Base-by-base conservation (phyloP, 2,329 filamentous ascomycete species). In the Fusarium nurragi region DNA sequence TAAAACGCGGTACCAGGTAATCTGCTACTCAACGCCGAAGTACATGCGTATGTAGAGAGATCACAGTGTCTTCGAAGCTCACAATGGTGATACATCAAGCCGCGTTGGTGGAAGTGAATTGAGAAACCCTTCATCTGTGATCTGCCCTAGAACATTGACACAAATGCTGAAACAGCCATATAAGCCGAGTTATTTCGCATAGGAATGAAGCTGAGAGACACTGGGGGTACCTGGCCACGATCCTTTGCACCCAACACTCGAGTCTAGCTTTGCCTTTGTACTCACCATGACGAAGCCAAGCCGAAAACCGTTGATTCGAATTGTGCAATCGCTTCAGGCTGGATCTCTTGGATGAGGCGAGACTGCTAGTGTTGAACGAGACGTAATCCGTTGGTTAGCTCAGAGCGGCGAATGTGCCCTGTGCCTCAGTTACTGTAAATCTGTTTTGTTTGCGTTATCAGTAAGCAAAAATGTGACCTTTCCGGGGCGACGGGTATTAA, bases 291-390 rank as follows among this genome's bases (percentile, higher is more conserved):
- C 51, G 40, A 39, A 48, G 60, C 53, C 48, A 64, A 58, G 64
- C 53, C 65, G 46, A 59, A 56, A 70, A 51, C 62, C 43, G 47
- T 55, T 48, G 22, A 45, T 59, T 38, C n/a, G n/a, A n/a, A n/a
- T n/a, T n/a, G n/a, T 36, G 45, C 43, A 59, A 28, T 56, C 26
- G 43, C 22, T 25, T 51, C 50, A 45, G 41, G 59, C 36, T 48
- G 22, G 32, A 34, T 49, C 30, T 36, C 39, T 19, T 39, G 22
- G 44, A 34, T 4, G 21, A 63, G 39, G 37, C 32, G 36, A 43
- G 32, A 41, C 30, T 51, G 30, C 36, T 49, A 52, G 23, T 39
- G 50, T 37, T 54, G 25, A 62, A 43, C 14, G 34, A 39, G 56
- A 46, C 39, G 30, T 60, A 34, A 57, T 44, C 50, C 41, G 41